Conservation (phyloP, 306 rosid genomes). For the Albizia julibrissin region DNA sequence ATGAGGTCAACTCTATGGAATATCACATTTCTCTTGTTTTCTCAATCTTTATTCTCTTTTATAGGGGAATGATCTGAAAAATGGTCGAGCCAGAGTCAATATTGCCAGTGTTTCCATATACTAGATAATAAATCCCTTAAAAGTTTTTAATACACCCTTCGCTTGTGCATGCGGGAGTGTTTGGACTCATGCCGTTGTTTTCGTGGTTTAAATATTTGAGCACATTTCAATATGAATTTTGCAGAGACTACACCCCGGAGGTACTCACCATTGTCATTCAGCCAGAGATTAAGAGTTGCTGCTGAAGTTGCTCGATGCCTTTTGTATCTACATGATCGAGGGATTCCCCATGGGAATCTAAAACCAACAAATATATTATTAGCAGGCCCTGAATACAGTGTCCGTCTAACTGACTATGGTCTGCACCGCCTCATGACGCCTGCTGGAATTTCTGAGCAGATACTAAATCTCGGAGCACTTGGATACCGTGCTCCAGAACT, state of each 20-base stretch:
- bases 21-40: not conserved
- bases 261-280: slow-evolving; percentile 79
- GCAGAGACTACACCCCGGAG: slow-evolving; percentile 94
- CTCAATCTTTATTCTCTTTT: not conserved
- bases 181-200: slow-evolving; percentile 24
- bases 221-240: slow-evolving; percentile 39
- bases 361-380: slow-evolving; percentile 83
- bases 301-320: slow-evolving; percentile 81
- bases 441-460: slow-evolving; percentile 88
- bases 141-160: not conserved
- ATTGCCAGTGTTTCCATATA: not conserved
- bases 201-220: slow-evolving; percentile 8
- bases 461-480: slow-evolving; percentile 90
- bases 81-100: not conserved
- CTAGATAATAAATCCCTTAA: not conserved
- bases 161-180: slow-evolving; percentile 19
- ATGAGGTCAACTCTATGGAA: not conserved
- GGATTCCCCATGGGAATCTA: slow-evolving; percentile 91
- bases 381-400: slow-evolving; percentile 64
- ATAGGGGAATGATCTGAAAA: not conserved
- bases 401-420: slow-evolving; percentile 75
- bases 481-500: slow-evolving; percentile 96
- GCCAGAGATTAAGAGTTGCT: slow-evolving; percentile 77
- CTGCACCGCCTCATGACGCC: slow-evolving; percentile 94
- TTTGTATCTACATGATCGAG: slow-evolving; percentile 85